Base-by-base conservation (phyloP, 2,329 filamentous ascomycete species). In the Alternaria viburni region DNA sequence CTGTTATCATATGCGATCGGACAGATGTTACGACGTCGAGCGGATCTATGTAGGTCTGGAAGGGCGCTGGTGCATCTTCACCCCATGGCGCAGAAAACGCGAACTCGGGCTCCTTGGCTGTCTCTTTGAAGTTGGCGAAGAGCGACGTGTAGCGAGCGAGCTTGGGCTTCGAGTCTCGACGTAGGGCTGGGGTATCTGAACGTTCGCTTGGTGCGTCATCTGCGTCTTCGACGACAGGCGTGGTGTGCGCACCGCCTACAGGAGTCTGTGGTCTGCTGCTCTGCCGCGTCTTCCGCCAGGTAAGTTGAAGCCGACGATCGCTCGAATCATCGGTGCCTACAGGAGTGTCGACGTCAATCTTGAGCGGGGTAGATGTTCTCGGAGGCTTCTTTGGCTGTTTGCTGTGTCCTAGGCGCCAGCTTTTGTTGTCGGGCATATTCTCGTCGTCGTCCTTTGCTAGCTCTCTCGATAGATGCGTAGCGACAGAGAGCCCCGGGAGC, bases 141-240 rank as follows among this genome's bases (percentile, higher is more conserved):
- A 76, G 70, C 6, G 79, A 79, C 13, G 82, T 78, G 69, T 82
- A 82, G 5, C 77, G 77, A 17, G 75, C 72, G 17, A 82, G 67
- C 57, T 81, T 82, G 6, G 81, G 81, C 60, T 75, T 80, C n/a
- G 79, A 65, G 10, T 76, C 62, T 50, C 66, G 72, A 26, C 66
- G 80, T 13, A 79, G 74, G 12, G 74, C 72, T 7, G 75, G 64
- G 2, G 68, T 61, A 26, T 73, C 71, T 21, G 73, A 74, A 12
- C 73, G 73, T 51, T 81, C 80, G 41, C 68, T 73, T 7, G 63
- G 67, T 30, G 58, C 51, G 25, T 77, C 75, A 11, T 76, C 70
- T 4, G 32, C 50, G 13, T 78, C 69, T 7, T 79, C 75, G 8
- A 68, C 54, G 30, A 72, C 62, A 15, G 77, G 58, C 28, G 62